These are phyloP conservation scores for Ceriops zippeliana DNA, from an alignment of 345 rosid species.

Conservation along the genomic window DNA sequence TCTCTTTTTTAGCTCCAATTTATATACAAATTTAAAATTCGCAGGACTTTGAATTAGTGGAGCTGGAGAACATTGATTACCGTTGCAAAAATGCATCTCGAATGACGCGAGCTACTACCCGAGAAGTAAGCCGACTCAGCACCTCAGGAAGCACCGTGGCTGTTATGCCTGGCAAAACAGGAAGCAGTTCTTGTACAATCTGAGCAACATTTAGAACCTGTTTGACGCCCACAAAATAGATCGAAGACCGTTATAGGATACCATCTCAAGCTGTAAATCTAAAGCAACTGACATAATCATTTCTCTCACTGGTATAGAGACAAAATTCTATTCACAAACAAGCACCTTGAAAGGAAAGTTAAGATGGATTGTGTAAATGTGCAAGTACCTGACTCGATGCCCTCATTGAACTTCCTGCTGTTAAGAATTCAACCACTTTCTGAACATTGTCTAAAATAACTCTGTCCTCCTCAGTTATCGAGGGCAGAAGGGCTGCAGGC, in stretches of 20 bases:
- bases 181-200: slow-evolving; percentile 62
- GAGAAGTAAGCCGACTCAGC: slow-evolving; percentile 64
- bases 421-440: slow-evolving; percentile 71
- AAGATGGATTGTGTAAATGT: not conserved
- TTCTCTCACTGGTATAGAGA: not conserved
- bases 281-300: not conserved
- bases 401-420: slow-evolving; percentile 57
- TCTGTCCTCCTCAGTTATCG: slow-evolving; percentile 79
- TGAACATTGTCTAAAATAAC: slow-evolving; percentile 68
- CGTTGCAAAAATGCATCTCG: slow-evolving; percentile 60
- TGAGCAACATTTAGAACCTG: slow-evolving; percentile 55
- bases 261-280: not conserved
- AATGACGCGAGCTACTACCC: slow-evolving; percentile 67
- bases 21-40: slow-evolving; percentile 7
- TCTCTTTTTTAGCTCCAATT: no score
- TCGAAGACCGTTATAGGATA: not conserved
- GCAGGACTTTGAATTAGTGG: not conserved
- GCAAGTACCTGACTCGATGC: slow-evolving; percentile 56
- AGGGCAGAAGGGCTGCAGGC: slow-evolving; percentile 71
- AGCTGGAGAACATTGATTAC: not conserved
- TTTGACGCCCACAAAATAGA: not conserved
- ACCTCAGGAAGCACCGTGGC: slow-evolving; percentile 72
- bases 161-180: slow-evolving; percentile 76
- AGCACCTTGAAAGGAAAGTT: not conserved
- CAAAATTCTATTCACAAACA: not conserved